Percentiles rank a stretch among this genome's conserved stretches.
Evolutionary conservation across 2,329 filamentous ascomycete species (phyloP).

Genomic region (Diaporthe citri): DNA sequence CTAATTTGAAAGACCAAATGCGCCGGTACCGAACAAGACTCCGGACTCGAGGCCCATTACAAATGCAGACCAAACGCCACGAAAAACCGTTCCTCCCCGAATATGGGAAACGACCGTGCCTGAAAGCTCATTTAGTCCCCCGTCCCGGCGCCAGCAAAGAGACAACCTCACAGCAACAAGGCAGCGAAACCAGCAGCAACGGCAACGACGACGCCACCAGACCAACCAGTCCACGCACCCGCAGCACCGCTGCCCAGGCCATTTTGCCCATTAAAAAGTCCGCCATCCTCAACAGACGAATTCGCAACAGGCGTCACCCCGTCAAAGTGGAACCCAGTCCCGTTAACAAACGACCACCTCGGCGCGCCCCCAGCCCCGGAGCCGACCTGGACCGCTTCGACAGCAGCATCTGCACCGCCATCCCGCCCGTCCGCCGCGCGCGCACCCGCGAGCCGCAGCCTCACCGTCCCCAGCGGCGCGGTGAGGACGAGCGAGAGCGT

Average conservation of each 20-base stretch:
- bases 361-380: neutral
- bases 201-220: neutral
- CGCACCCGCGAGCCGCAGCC: neutral
- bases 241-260: slow-evolving; percentile 12
- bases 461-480: slow-evolving; percentile 7
- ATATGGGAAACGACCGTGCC: neutral
- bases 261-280: neutral
- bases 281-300: neutral
- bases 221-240: neutral
- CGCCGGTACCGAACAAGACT: neutral
- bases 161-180: neutral
- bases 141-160: neutral
- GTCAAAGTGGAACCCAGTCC: slow-evolving; percentile 7
- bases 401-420: neutral
- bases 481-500: slow-evolving; percentile 3
- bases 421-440: neutral
- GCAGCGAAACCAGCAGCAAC: neutral
- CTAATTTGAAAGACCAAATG: neutral
- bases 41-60: neutral
- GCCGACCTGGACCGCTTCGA: neutral
- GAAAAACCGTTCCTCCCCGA: no score
- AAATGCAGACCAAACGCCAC: neutral
- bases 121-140: no score
- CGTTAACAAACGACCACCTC: slow-evolving; percentile 19
- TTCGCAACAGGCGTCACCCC: neutral